Conservation (phyloP, 495 filamentous ascomycete species). For the Thozetella sp. region DNA sequence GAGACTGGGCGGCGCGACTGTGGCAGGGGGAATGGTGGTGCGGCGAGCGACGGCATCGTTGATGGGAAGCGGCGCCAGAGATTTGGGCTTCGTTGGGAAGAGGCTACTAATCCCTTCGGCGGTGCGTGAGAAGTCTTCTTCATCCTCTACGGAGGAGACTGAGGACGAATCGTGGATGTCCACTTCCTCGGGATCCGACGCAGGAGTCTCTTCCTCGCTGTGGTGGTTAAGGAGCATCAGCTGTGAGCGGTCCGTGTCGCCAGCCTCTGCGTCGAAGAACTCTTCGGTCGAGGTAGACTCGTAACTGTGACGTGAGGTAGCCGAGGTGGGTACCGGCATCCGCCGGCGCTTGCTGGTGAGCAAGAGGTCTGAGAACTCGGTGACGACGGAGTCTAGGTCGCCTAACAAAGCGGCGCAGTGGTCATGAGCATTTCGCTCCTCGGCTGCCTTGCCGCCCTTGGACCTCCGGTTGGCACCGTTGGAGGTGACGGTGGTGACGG, state of each 20-base stretch:
- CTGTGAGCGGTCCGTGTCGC: constrained; percentile 60
- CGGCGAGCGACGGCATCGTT: constrained; percentile 64
- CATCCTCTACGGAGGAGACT: constrained; percentile 60
- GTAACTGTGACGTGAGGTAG: constrained; percentile 69
- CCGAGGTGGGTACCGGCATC: constrained; percentile 46
- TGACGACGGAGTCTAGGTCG: constrained; percentile 80
- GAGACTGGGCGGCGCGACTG: constrained; percentile 79
- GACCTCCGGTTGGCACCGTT: constrained; percentile 32
- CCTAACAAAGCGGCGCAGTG: constrained; percentile 77
- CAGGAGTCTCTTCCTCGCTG: constrained; percentile 57
- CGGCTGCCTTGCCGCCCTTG: constrained; percentile 33
- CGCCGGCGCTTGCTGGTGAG: constrained; percentile 79
- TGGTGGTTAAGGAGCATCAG: constrained; percentile 74
- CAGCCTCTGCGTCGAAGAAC: constrained; percentile 90
- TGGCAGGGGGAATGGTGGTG: constrained; percentile 68
- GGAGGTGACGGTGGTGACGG: constrained; percentile 26
- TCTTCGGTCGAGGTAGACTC: constrained; percentile 79
- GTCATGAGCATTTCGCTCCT: constrained; percentile 67
- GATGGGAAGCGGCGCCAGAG: constrained; percentile 77
- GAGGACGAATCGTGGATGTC: constrained; percentile 62
- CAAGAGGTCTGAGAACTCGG: constrained; percentile 78
- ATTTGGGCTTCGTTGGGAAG: constrained; percentile 75
- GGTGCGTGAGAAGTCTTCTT: constrained; percentile 32
- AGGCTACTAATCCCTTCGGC: constrained; percentile 48
- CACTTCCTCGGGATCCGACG: constrained; percentile 57